Evolutionary conservation across 2,329 filamentous ascomycete species (phyloP).

Genomic region (Tetracladium maxilliforme): DNA sequence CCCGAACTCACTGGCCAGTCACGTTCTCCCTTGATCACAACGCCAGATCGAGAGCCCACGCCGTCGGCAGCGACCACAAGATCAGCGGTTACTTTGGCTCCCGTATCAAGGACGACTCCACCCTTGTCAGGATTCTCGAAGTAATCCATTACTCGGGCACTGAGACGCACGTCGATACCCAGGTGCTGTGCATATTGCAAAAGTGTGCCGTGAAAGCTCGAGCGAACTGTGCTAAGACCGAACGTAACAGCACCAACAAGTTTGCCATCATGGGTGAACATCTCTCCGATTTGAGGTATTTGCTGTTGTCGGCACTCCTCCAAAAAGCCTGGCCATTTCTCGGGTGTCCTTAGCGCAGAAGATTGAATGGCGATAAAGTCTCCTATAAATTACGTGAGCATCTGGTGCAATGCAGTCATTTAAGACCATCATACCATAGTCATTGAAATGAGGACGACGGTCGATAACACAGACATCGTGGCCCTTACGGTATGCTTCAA

Average conservation of each 20-base stretch:
- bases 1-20: constrained; percentile 25
- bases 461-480: constrained; percentile 34
- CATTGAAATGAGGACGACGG: constrained; percentile 31
- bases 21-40: constrained; percentile 21
- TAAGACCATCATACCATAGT: constrained; percentile 22
- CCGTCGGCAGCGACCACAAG: constrained; percentile 31
- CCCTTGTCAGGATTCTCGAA: constrained; percentile 29
- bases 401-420: no score
- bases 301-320: no score
- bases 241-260: no score
- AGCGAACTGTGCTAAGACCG: no score
- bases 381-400: no score
- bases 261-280: no score
- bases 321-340: no score
- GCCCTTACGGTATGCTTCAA: constrained; percentile 45
- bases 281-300: constrained; percentile 25
- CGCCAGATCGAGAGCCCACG: constrained; percentile 27
- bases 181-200: no score
- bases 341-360: no score
- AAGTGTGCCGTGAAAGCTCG: no score
- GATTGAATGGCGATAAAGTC: no score
- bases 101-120: constrained; percentile 31
- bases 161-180: constrained; percentile 41
- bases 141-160: constrained; percentile 32
- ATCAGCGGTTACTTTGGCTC: constrained; percentile 30